Percentiles rank a stretch among this genome's conserved stretches.
Conservation (phyloP, 345 rosid species). For the Acer campestre region DNA sequence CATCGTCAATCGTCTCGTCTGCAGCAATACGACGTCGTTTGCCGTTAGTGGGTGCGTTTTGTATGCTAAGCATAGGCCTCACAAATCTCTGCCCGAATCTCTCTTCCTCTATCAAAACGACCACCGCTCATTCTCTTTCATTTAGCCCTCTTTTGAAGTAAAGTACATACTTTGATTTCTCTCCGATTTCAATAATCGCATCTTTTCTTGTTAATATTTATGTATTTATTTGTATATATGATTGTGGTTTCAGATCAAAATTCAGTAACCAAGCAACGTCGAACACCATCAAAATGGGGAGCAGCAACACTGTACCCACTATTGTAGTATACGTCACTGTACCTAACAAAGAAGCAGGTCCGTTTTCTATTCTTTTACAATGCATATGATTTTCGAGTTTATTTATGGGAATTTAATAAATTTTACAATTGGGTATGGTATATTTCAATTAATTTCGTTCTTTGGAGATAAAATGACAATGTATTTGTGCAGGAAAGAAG, state of each 20-base stretch:
- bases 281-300: slow-evolving; percentile 54
- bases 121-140: slow-evolving; percentile 56
- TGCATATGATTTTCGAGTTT: neutral
- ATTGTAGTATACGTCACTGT: slow-evolving; percentile 91
- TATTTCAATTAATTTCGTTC: neutral
- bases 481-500: slow-evolving; percentile 64
- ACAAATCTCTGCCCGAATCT: slow-evolving; percentile 43
- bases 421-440: no score
- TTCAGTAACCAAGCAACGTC: slow-evolving; percentile 33
- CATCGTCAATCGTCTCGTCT: slow-evolving; percentile 33
- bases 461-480: neutral
- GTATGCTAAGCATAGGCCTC: slow-evolving; percentile 67
- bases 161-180: neutral
- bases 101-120: slow-evolving; percentile 49
- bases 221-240: neutral
- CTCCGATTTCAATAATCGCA: neutral
- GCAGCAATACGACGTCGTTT: slow-evolving; percentile 45
- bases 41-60: slow-evolving; percentile 69
- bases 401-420: neutral
- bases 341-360: slow-evolving; percentile 87
- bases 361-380: neutral
- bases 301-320: slow-evolving; percentile 60
- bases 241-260: slow-evolving; percentile 48
- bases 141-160: slow-evolving; percentile 56
- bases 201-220: neutral